These are phyloP conservation scores for Pleurotus tuber-regium DNA, from an alignment of 768 basidiomycete genomes.

Conservation along the genomic window DNA sequence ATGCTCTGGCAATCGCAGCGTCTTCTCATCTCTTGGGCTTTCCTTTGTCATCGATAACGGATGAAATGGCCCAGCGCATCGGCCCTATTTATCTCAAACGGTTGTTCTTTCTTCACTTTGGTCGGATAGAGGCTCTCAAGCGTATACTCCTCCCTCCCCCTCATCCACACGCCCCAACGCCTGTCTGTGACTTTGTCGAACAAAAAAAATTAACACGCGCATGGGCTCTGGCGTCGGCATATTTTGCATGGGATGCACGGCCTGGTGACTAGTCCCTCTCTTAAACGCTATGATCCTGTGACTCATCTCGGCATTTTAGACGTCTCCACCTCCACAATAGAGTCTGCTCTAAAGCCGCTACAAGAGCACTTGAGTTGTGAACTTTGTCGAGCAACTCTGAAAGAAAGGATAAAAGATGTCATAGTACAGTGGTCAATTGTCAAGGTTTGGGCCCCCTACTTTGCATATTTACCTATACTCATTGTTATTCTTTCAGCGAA, in stretches of 20 bases:
- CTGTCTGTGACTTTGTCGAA: constrained; percentile 65
- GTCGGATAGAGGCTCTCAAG: constrained; percentile 79
- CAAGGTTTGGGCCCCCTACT: constrained; percentile 49
- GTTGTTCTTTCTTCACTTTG: constrained; percentile 82
- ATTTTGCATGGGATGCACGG: constrained; percentile 81
- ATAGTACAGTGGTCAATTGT: constrained; percentile 77
- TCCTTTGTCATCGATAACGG: constrained; percentile 63
- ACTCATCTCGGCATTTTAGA: constrained; percentile 37
- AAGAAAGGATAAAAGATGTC: constrained; percentile 65
- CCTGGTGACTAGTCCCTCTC: constrained; percentile 48
- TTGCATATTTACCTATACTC: neutral
- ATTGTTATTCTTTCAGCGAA: neutral
- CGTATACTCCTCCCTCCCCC: constrained; percentile 74
- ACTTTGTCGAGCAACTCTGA: constrained; percentile 59
- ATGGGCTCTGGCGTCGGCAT: constrained; percentile 81
- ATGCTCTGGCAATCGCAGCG: constrained; percentile 71
- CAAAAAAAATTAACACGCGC: constrained; percentile 80
- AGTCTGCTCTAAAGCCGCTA: constrained; percentile 67
- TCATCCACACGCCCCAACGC: constrained; percentile 69
- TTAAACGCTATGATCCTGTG: neutral
- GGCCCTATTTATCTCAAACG: constrained; percentile 78
- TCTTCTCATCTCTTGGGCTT: constrained; percentile 76
- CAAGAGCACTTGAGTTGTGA: constrained; percentile 69
- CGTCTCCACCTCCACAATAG: constrained; percentile 69
- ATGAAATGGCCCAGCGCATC: constrained; percentile 66